phyloP scores from a whole-genome alignment of 2,329 filamentous ascomycete species.

The Chaetoscypha palmicola region DNA sequence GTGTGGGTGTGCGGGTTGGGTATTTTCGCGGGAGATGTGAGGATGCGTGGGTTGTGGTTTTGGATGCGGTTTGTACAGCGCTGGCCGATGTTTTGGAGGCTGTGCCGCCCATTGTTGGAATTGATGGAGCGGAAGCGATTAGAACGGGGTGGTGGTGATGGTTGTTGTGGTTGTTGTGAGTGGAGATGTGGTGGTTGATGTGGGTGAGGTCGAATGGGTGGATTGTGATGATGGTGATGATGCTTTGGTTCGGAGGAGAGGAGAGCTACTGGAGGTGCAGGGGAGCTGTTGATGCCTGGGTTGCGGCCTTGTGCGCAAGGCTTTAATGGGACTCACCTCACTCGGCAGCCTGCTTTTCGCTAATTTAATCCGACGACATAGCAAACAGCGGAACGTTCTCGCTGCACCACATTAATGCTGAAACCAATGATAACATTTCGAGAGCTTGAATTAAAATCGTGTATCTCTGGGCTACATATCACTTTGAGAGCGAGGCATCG shows the following conservation, averaged over 20 bases:
- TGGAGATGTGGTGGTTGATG: neutral
- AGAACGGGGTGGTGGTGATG: neutral
- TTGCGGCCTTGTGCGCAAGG: constrained; percentile 3
- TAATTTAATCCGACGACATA: too few relatives aligned
- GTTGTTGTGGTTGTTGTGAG: neutral
- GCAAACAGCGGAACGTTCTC: too few relatives aligned
- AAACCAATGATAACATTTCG: too few relatives aligned
- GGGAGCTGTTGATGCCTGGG: constrained; percentile 1
- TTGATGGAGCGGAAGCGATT: neutral
- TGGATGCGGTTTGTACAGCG: constrained; percentile 14
- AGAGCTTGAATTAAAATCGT: too few relatives aligned
- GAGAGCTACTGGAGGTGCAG: neutral
- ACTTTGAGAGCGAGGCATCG: too few relatives aligned
- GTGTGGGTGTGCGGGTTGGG: constrained; percentile 21
- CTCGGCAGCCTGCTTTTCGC: too few relatives aligned
- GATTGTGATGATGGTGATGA: neutral
- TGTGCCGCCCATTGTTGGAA: constrained; percentile 22
- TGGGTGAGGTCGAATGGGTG: neutral
- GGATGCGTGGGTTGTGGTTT: constrained; percentile 14
- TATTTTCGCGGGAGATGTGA: constrained; percentile 25
- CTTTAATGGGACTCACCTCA: neutral
- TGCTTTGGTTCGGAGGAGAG: neutral
- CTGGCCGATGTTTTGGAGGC: constrained; percentile 20
- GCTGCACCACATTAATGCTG: too few relatives aligned
- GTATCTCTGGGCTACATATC: too few relatives aligned